Percentiles rank a stretch among this genome's conserved stretches.
Evolutionary conservation across 2,329 filamentous ascomycete species (phyloP).

Genomic region (Neocatenulostroma microsporum): DNA sequence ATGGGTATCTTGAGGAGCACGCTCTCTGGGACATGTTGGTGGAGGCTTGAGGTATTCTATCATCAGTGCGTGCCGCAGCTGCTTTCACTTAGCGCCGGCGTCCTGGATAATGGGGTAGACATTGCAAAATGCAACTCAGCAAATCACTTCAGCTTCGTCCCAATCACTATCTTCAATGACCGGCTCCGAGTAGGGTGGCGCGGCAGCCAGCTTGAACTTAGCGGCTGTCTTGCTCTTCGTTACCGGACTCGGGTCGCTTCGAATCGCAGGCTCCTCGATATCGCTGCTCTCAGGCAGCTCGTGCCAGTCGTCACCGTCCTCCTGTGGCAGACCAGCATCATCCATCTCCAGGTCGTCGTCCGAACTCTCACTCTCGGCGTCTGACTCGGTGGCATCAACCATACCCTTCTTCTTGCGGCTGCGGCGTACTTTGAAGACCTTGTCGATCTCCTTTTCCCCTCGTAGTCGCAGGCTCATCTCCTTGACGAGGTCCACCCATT

Average conservation of each 20-base stretch:
- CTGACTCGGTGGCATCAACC: constrained; percentile 13
- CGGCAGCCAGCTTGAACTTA: neutral
- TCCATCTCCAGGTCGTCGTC: constrained; percentile 15
- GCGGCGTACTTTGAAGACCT: constrained; percentile 47
- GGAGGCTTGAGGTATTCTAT: constrained; percentile 3
- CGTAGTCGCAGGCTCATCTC: constrained; percentile 69
- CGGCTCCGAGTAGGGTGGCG: constrained; percentile 13
- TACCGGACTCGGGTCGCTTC: constrained; percentile 17
- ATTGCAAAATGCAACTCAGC: constrained; percentile 14
- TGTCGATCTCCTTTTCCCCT: constrained; percentile 61
- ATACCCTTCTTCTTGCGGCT: constrained; percentile 14
- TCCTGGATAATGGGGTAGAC: too few relatives aligned
- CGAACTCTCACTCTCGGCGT: constrained; percentile 14
- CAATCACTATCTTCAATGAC: constrained; percentile 51
- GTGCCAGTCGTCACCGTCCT: constrained; percentile 25
- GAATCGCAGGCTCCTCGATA: constrained; percentile 15
- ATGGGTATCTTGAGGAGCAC: constrained; percentile 63
- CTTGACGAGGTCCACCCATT: constrained; percentile 73
- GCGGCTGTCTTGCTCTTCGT: constrained; percentile 1
- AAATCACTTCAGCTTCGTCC: constrained; percentile 40
- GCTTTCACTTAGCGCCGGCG: neutral
- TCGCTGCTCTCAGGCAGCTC: constrained; percentile 23
- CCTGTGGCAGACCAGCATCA: constrained; percentile 10
- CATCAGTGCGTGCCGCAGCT: constrained; percentile 1
- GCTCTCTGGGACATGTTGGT: constrained; percentile 56